phyloP scores from a whole-genome alignment of 352 stramenopile genomes.

The Thalassiosira exigua region DNA sequence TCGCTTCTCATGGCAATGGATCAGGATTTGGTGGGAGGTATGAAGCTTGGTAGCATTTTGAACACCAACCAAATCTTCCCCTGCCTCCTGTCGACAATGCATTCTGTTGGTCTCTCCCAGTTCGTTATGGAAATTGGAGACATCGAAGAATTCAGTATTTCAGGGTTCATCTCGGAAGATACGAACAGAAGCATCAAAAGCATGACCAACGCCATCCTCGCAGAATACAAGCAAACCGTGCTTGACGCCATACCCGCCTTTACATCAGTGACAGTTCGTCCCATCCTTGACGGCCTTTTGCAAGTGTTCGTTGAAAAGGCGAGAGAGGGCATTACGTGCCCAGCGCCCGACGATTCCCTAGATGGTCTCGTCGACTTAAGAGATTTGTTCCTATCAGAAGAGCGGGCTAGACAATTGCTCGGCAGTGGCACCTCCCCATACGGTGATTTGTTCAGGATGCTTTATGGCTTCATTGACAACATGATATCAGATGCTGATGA shows the following conservation, averaged over 20 bases:
- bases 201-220: conserved; percentile 56
- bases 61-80: conserved; percentile 56
- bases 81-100: conserved; percentile 71
- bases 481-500: conserved; percentile 45
- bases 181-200: conserved; percentile 57
- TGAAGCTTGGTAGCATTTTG: conserved; percentile 69
- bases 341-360: conserved; percentile 10
- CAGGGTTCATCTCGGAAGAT: conserved; percentile 69
- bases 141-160: conserved; percentile 65
- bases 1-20: conserved; percentile 67
- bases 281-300: conserved; percentile 66
- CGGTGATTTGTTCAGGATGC: conserved; percentile 54
- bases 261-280: conserved; percentile 60
- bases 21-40: conserved; percentile 57
- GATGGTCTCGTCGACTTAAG: conserved; percentile 56
- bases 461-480: conserved; percentile 39
- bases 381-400: conserved; percentile 59
- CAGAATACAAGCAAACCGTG: conserved; percentile 60
- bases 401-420: conserved; percentile 16
- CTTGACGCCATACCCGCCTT: conserved; percentile 61
- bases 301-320: conserved; percentile 49
- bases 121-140: conserved; percentile 68
- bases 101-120: conserved; percentile 52
- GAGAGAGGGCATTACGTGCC: conserved; percentile 21
- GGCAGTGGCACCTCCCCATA: conserved; percentile 52